Conservation (phyloP, 2,329 filamentous ascomycete species). For the Trichoderma aggressivum region DNA sequence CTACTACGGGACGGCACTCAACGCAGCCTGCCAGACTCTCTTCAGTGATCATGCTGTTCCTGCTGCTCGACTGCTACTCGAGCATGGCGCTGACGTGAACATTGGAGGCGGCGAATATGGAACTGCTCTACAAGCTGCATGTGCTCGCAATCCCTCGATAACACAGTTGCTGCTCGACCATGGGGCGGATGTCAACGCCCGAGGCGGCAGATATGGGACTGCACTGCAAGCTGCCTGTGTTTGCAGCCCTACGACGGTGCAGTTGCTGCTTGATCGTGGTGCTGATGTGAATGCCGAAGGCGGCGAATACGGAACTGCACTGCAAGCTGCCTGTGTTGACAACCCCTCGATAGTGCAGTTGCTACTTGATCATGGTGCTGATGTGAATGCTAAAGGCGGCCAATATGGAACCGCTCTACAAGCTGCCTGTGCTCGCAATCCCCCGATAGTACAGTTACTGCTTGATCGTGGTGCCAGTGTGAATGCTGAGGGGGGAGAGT, state of each 20-base stretch:
- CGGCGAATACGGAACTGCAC: neutral
- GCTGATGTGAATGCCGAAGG: neutral
- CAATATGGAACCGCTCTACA: neutral
- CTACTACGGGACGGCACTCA: neutral
- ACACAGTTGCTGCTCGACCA: neutral
- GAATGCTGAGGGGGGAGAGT: too few relatives aligned
- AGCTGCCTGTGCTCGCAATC: too few relatives aligned
- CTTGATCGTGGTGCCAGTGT: too few relatives aligned
- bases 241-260: too few relatives aligned
- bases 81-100: neutral
- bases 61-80: neutral
- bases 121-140: neutral
- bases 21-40: too few relatives aligned
- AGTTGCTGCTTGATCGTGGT: neutral
- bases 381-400: neutral
- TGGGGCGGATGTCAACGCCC: neutral
- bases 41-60: neutral
- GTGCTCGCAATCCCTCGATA: neutral
- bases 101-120: neutral
- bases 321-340: neutral
- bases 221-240: too few relatives aligned
- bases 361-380: neutral
- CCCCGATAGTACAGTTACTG: too few relatives aligned
- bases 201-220: neutral
- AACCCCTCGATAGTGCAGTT: neutral